Evolutionary conservation across 2,329 filamentous ascomycete genomes (phyloP), one percentile per base, ranked within the genome.

Genomic region (Aspergillus viridinutans): DNA sequence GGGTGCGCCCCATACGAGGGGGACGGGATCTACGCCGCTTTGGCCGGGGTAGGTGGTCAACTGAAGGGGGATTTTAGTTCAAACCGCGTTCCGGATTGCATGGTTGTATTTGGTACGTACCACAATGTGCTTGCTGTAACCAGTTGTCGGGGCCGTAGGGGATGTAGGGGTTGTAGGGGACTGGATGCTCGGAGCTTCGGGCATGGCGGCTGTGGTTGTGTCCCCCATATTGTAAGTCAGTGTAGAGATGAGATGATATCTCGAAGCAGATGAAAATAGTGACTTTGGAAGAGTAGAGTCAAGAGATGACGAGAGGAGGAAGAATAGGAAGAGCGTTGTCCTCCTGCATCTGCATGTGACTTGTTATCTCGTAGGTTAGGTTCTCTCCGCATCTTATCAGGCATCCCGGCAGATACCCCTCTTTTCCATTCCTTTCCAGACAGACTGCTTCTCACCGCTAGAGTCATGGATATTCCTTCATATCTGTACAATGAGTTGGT

Each of bases 31-130:
- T 74, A 97, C 93, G 61, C 93, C 93, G 63, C 90, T 91, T 76
- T 97, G 93, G 66, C 91, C 92, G 28, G 93, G 93, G 74, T 97
- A 97, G 5, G 92, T 96, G 52, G 87, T 90, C 63, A 90, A 72
- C 69, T 73, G 5, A 56, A 20, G 21, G 14, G 25, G 17, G 7
- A 49, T 29, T 54, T 69, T 45, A 70, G 58, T 47, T 48, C 9
- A 14, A 20, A 29, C 25, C 3, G 21, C n/a, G 28, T 51, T 29
- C 38, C n/a, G 5, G 9, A 3, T 20, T 29, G 40, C 12, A 20
- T 14, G 25, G 20, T 3, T 25, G 29, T 28, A n/a, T 7, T 7
- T 6, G 38, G 1, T 29, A 52, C 69, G 51, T 68, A 73, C 71
- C 48, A 72, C 68, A 25, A 73, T 72, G 52, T 72, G 71, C 51